Base-by-base conservation (phyloP, 306 rosid species). In the barrel medic (Medicago truncatula) region DNA sequence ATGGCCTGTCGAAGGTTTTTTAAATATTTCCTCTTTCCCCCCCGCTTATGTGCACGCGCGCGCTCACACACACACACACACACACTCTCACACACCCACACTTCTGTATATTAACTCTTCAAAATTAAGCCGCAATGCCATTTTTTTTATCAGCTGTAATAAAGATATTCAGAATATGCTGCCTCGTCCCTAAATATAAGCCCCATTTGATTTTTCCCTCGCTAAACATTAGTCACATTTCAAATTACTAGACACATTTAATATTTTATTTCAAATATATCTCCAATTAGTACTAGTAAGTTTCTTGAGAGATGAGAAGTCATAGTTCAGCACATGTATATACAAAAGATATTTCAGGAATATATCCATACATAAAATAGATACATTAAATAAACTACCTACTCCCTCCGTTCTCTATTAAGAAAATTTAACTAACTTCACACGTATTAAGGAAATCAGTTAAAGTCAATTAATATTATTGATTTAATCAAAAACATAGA, bases 1-100 rank as follows among this genome's bases (percentile, higher is more conserved):
- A 95, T 86, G 98, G 98, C 73, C 84, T 85, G 76, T 90, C 97
- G 64, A 95, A 95, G 98, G 98, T 94, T 66, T 58, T 77, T 36
- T 67, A 38, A 15, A 16, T 63, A 73, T 69, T 61, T 78, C n/a
- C 17, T 17, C 21, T 56, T 71, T 31, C 17, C 50, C 17, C 50
- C 71, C 36, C 1, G 2, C 20, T 43, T 52, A 25, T 16, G 9
- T 59, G 52, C 17, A 40, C 34, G 15, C 12, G 6, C 28, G 11
- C 59, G 53, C 44, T 28, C 31, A 52, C 39, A 7, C 47, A 0
- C 23, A 58, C 14, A 69, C 18, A 21, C 54, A 15, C 21, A n/a
- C n/a, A n/a, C n/a, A n/a, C 43, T 21, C 23, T 38, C 39, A 7
- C 46, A 2, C 23, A 58, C 14, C 59, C 18, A 23, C 56, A 15